phyloP scores from a whole-genome alignment of 805 yeast genomes.

The Yarrowia divulgata region DNA sequence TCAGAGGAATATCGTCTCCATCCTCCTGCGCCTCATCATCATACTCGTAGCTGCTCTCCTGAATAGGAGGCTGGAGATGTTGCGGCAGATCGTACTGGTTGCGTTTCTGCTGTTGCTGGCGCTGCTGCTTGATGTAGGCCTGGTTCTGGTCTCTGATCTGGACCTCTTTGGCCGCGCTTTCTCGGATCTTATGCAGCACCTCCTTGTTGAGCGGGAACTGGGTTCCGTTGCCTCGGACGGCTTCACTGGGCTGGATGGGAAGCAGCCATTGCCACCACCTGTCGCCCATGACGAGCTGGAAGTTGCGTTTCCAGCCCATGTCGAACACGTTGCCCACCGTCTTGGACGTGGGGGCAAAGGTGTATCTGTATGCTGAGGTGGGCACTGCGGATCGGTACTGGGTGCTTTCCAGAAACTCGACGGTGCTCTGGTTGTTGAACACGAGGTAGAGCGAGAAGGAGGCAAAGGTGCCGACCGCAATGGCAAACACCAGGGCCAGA shows the following conservation, averaged over 20 bases:
- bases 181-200: conserved; percentile 30
- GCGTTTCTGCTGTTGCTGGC: conserved; percentile 28
- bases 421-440: conserved; percentile 73
- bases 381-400: conserved; percentile 51
- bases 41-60: not conserved
- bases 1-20: conserved; percentile 32
- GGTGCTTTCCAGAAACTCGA: conserved; percentile 64
- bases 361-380: conserved; percentile 50
- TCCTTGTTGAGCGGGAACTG: conserved; percentile 24
- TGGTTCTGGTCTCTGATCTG: conserved; percentile 35
- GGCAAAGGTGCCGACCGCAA: conserved; percentile 66
- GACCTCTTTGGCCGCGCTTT: conserved; percentile 14
- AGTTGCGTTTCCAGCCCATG: conserved; percentile 68
- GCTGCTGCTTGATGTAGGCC: conserved; percentile 38
- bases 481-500: conserved; percentile 58
- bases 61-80: conserved; percentile 16
- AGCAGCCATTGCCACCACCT: conserved; percentile 71
- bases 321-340: conserved; percentile 75
- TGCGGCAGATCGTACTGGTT: conserved; percentile 24
- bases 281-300: conserved; percentile 77
- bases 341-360: conserved; percentile 55
- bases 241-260: conserved; percentile 55
- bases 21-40: conserved; percentile 20
- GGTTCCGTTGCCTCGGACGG: conserved; percentile 19
- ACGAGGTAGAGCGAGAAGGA: conserved; percentile 60